Percentiles rank a stretch among this genome's conserved stretches.
phyloP scores from a whole-genome alignment of 257 asterid genomes.

The Nemophila menziesii region DNA sequence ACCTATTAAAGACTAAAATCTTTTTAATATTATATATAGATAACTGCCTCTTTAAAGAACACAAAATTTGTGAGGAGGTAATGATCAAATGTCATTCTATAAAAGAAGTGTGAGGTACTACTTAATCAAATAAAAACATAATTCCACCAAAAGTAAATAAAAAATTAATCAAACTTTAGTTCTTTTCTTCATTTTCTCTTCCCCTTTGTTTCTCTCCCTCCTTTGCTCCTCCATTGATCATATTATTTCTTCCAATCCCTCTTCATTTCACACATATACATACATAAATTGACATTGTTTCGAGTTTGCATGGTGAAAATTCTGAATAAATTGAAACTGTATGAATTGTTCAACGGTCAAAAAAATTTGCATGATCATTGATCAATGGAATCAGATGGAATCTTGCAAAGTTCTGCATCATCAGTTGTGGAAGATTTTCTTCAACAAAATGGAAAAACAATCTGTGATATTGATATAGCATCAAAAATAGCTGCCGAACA shows the following conservation, averaged over 20 bases:
- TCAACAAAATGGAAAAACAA: slow-evolving; percentile 49
- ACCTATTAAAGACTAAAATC: too few species aligned
- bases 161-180: slow-evolving; percentile 7
- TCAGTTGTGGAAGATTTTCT: slow-evolving; percentile 65
- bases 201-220: slow-evolving; percentile 22
- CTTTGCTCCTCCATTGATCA: slow-evolving; percentile 15
- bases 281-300: background rate
- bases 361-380: slow-evolving; percentile 12
- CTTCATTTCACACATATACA: background rate
- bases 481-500: slow-evolving; percentile 71
- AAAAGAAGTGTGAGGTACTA: background rate
- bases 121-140: too few species aligned
- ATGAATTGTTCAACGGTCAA: slow-evolving; percentile 12
- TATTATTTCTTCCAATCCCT: slow-evolving; percentile 9
- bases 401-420: slow-evolving; percentile 38
- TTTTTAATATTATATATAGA: too few species aligned
- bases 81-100: too few species aligned
- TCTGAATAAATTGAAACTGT: slow-evolving; percentile 7
- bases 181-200: slow-evolving; percentile 4
- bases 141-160: background rate
- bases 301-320: slow-evolving; percentile 5
- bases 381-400: slow-evolving; percentile 49
- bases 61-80: too few species aligned
- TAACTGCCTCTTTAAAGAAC: too few species aligned
- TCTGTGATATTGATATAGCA: slow-evolving; percentile 55